A percentile compares a stretch with the other conserved stretches of the same genome.
Conservation (phyloP, 1,284 basidiomycete genomes). For the Ustilago bromivora region DNA sequence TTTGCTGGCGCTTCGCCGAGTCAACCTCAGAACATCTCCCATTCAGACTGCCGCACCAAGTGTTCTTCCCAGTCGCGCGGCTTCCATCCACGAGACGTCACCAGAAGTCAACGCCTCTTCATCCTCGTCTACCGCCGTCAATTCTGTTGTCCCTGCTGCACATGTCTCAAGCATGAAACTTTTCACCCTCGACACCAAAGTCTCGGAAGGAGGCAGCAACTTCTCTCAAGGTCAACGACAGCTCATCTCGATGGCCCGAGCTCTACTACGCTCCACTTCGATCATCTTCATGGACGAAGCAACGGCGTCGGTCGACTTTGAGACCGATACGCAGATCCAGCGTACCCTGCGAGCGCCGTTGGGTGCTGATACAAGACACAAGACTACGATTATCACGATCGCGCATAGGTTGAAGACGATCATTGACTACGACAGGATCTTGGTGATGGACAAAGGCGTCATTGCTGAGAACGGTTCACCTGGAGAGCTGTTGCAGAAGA, state of each 20-base stretch:
- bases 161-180: conserved; percentile 12
- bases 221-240: conserved; percentile 67
- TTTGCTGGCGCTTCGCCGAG: conserved; percentile 41
- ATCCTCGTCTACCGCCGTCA: conserved; percentile 19
- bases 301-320: conserved; percentile 63
- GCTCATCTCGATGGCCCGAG: conserved; percentile 65
- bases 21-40: conserved; percentile 39
- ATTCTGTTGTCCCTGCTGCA: conserved; percentile 14
- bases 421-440: conserved; percentile 71
- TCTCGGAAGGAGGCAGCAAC: conserved; percentile 65
- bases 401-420: conserved; percentile 74
- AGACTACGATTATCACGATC: conserved; percentile 82
- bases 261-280: conserved; percentile 57
- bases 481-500: conserved; percentile 69
- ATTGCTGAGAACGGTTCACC: conserved; percentile 73
- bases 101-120: conserved; percentile 18
- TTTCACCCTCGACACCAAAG: conserved; percentile 46
- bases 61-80: conserved; percentile 26
- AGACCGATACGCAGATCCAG: conserved; percentile 74
- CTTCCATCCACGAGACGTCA: conserved; percentile 15
- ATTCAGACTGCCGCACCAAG: conserved; percentile 32
- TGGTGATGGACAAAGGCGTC: conserved; percentile 72
- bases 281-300: conserved; percentile 69
- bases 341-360: conserved; percentile 76
- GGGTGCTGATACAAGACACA: conserved; percentile 22